These are phyloP conservation scores for Helichrysum umbraculigerum DNA, from an alignment of 129 eudicot genomes.

Conservation along the genomic window DNA sequence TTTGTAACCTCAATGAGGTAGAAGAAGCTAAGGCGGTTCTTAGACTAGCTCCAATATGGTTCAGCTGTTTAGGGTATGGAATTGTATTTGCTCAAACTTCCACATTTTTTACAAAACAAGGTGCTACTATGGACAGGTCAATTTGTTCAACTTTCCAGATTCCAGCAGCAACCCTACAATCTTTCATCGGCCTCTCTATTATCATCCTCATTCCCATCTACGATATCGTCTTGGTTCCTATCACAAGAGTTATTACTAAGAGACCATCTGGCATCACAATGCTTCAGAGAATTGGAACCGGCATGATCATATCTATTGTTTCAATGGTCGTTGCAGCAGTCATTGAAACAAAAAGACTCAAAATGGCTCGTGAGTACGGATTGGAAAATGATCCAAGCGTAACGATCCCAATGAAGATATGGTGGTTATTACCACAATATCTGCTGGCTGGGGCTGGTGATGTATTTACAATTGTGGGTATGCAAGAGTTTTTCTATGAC, in stretches of 20 bases:
- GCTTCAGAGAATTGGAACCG: slow-evolving; percentile 81
- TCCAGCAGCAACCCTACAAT: slow-evolving; percentile 76
- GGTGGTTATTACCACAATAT: slow-evolving; percentile 80
- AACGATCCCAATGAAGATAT: slow-evolving; percentile 64
- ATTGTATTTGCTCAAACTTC: slow-evolving; percentile 57
- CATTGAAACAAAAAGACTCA: slow-evolving; percentile 58
- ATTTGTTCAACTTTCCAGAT: slow-evolving; percentile 44
- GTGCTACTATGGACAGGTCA: slow-evolving; percentile 70
- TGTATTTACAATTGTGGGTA: slow-evolving; percentile 58
- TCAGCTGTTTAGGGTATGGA: slow-evolving; percentile 49
- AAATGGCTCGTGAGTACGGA: slow-evolving; percentile 46
- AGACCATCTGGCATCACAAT: slow-evolving; percentile 59
- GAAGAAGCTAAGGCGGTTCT: slow-evolving; percentile 58
- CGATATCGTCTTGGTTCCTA: slow-evolving; percentile 63
- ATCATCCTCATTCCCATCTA: slow-evolving; percentile 61
- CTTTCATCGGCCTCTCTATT: slow-evolving; percentile 39
- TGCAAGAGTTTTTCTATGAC: slow-evolving; percentile 79
- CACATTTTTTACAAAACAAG: slow-evolving; percentile 80
- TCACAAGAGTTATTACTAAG: slow-evolving; percentile 41
- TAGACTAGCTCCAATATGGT: slow-evolving; percentile 66
- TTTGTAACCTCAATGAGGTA: slow-evolving; percentile 38
- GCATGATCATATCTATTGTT: slow-evolving; percentile 47
- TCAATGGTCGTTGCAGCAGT: slow-evolving; percentile 61
- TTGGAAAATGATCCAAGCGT: slow-evolving; percentile 40
- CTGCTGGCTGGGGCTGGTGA: slow-evolving; percentile 53